phyloP scores from a whole-genome alignment of 345 rosid genomes.

The Firmiana major region DNA sequence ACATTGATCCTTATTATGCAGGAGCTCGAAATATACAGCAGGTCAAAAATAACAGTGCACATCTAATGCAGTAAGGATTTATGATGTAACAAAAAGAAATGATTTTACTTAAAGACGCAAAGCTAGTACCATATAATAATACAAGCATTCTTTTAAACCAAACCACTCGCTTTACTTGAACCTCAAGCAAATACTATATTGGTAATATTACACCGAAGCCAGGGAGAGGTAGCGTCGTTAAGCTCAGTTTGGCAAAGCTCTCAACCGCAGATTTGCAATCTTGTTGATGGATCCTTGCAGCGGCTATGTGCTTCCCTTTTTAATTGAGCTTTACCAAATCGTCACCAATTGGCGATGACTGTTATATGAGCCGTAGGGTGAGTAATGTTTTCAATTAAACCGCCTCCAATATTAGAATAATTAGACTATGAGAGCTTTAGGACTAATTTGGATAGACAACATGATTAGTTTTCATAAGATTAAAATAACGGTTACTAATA shows the following conservation, averaged over 20 bases:
- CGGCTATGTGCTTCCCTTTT: conserved; percentile 14
- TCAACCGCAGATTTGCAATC: conserved; percentile 8
- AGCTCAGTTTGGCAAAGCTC: conserved; percentile 17
- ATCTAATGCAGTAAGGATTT: too few relatives aligned
- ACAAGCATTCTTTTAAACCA: neutral
- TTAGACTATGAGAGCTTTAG: neutral
- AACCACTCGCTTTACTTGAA: neutral
- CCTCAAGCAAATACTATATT: neutral
- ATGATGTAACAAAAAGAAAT: neutral
- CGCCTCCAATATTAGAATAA: neutral
- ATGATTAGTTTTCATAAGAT: too few relatives aligned
- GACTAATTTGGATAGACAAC: too few relatives aligned
- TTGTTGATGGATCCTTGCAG: neutral
- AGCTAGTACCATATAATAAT: neutral
- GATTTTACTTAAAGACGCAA: neutral
- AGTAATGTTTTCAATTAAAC: neutral
- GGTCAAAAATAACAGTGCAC: neutral
- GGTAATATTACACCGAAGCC: too few relatives aligned
- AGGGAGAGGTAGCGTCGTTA: too few relatives aligned
- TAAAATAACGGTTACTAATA: too few relatives aligned
- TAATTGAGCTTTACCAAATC: conserved; percentile 22
- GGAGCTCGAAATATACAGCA: neutral
- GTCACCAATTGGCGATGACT: neutral
- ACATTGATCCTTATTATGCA: neutral
- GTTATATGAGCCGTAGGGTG: neutral